Evolutionary conservation across 208 protist species (phyloP), one percentile per base, ranked within the genome.

Genomic region (Acanthamoeba triangularis): DNA sequence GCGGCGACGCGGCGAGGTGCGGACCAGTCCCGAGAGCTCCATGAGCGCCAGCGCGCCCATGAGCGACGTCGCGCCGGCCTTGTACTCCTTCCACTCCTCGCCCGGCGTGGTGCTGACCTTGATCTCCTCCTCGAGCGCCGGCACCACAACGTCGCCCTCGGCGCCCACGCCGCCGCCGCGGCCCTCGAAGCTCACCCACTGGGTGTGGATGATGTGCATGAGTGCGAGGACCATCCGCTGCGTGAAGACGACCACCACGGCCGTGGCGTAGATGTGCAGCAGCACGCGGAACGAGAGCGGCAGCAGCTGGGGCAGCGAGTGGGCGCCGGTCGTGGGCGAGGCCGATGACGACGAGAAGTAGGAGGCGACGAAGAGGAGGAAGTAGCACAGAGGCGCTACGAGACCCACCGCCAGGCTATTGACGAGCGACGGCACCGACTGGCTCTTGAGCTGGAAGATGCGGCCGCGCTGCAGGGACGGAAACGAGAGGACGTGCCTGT

Each of bases 391-490:
- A 23, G 49, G 78, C 44, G 78, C 78, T 7, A 61, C 28, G 49
- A 87, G 78, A 7, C 78, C 30, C 28, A 87, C 2, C 78, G 11
- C 5, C 28, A 61, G 2, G 49, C 78, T 63, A 30, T 87, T 37
- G 78, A 23, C 28, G 6, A 87, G n/a, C 7, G 23, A 23, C 1
- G 78, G 78, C 44, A 87, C 47, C 44, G 33, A 20, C 18, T 61
- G 37, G 78, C 44, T 37, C 78, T 87, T 87, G 78, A 87, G 78
- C 49, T 61, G 78, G 78, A 87, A 87, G 47, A 87, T 87, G 49
- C 78, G 78, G 47, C 78, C 78, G 30, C 49, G 41, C 49, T 87
- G 78, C 33, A 87, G 47, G 33, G 78, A 87, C 13, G 78, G 78
- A 23, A 87, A 87, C 16, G 78, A 25, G 6, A 87, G 78, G 6